These are phyloP conservation scores for Talaromyces sp. DNA, from an alignment of 2,329 filamentous ascomycete genomes.

Conservation along the genomic window DNA sequence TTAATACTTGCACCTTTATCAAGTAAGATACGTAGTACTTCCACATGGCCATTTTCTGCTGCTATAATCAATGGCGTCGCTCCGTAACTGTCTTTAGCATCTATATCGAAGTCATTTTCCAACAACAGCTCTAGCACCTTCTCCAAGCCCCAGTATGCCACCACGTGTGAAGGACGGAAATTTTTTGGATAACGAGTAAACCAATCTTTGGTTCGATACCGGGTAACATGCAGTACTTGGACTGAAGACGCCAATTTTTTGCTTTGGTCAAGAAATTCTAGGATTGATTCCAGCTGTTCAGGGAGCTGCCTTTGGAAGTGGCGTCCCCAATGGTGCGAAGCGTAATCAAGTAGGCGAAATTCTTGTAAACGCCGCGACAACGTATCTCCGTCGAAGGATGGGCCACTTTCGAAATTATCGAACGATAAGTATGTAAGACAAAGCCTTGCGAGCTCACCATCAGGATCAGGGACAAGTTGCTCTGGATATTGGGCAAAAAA, in stretches of 20 bases:
- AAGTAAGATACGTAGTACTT: neutral
- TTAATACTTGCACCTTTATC: neutral
- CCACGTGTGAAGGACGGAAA: slow-evolving; percentile 9
- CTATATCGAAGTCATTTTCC: neutral
- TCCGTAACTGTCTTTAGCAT: neutral
- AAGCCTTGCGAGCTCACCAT: slow-evolving; percentile 16
- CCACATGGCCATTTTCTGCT: neutral
- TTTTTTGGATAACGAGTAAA: slow-evolving; percentile 12
- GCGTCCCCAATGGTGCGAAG: slow-evolving; percentile 15
- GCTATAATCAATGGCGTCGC: neutral
- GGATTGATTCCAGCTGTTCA: slow-evolving; percentile 5
- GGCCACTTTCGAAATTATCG: slow-evolving; percentile 18
- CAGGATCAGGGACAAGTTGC: slow-evolving; percentile 11
- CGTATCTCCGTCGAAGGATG: slow-evolving; percentile 11
- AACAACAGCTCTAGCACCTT: neutral
- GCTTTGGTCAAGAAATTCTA: neutral
- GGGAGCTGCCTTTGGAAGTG: neutral
- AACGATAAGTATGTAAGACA: slow-evolving; percentile 25
- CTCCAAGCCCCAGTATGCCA: neutral
- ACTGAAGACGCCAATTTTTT: slow-evolving; percentile 12
- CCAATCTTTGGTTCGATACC: slow-evolving; percentile 11
- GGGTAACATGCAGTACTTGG: slow-evolving; percentile 13
- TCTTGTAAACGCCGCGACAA: slow-evolving; percentile 7
- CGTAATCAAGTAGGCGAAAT: slow-evolving; percentile 17
- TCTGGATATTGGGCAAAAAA: slow-evolving; percentile 22